Base-by-base conservation (phyloP, 1,139 yeast species). In the Pneumocystis carinii region DNA sequence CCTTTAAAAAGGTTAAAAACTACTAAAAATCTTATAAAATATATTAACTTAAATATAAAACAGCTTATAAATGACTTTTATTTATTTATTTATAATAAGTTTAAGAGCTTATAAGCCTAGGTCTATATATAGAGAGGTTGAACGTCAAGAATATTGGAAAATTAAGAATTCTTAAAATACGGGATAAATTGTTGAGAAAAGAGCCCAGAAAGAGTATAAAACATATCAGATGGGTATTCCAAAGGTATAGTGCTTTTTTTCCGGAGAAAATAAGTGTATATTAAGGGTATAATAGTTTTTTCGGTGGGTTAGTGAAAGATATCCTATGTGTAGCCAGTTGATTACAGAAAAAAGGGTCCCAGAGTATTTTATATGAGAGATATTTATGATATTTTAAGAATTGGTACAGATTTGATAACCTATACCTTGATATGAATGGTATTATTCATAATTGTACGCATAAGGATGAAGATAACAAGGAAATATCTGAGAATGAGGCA, bases 341-440 rank as follows among this genome's bases (percentile, higher is more conserved):
- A 83, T 92, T 69, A 95, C 88, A 70, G 95, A 87, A 64, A 80
- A 81, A 66, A 90, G 87, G 70, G 83, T 90, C 66, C 95, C 97
- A 15, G 97, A 90, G 77, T 74, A 70, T 37, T 75, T 68, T 5
- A 7, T 48, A 6, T 19, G 38, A 24, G 10, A 19, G 7, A 36
- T 36, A 56, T 48, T 37, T 15, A 57, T 55, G 19, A 5, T 14
- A 19, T 55, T 56, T 19, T 42, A 17, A 41, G 19, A 8, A 24
- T 55, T 37, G 17, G 17, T 57, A 2, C 61, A 73, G 76, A 73
- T 94, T 89, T 74, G 99, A 94, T 75, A 92, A 90, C 71, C 78
- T 92, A 68, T 92, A 92, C 72, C 82, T 92, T 70, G 99, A 92
- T 77, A 92, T 92, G 99, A 92, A 92, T 76, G 90, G 97, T 59